Evolutionary conservation across 2,329 filamentous ascomycete species (phyloP), one percentile per base, ranked within the genome.

Genomic region (Penicillium sp.): DNA sequence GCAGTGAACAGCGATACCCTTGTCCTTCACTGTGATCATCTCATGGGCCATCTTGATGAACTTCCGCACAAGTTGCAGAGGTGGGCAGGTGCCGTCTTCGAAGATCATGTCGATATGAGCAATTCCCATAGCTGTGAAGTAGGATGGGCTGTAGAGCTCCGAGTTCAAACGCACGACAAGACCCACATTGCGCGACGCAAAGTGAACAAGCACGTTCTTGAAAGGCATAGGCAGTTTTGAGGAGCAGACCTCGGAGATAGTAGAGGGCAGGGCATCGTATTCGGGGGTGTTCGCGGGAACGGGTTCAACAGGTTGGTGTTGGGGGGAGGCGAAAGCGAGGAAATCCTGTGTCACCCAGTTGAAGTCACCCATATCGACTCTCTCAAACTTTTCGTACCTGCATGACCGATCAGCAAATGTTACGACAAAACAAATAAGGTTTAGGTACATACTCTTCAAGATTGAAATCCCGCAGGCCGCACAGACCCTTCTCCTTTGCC

Each of bases 51-150:
- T 83, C 65, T 91, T 91, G 75, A 99, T 93, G 74, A 99, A 99
- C 72, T 93, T 93, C 65, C 91, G 88, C 27, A 99, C 95, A n/a
- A 93, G 88, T 19, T 86, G 86, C 52, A 99, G 81, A 2, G 92
- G 88, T 23, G 95, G 95, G 74, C 95, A 99, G 4, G 95, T 99
- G 63, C 95, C 95, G 68, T 99, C 95, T 70, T 98, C 95, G 71
- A 99, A 99, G 70, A 99, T 98, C 95, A 99, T 99, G 78, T 99
- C 95, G 42, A 98, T 82, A 73, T 99, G 95, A 69, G 92, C 88
- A 70, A 99, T 98, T 29, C 93, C 93, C 52, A 99, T 82, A 3
- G 93, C 91, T 62, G 93, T 95, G 75, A 99, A 99, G 80, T 93
- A 97, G n/a, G 92, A 93, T 0, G 95, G 91, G 0, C 91, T 96